Base-by-base conservation (phyloP, 768 basidiomycete genomes). In the Lactarius trivialis region DNA sequence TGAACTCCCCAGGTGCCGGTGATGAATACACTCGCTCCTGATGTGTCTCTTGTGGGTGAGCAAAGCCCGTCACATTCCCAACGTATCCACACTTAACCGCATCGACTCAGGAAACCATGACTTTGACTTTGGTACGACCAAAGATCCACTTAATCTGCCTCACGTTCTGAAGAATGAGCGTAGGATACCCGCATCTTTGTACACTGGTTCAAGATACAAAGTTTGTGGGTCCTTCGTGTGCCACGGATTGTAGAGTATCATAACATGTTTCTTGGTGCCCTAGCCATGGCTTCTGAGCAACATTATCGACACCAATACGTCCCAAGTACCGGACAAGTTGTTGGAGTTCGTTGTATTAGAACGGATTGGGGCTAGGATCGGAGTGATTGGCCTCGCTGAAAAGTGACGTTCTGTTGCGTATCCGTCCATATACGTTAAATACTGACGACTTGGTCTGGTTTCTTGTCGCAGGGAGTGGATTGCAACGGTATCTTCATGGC, bases 261-360 rank as follows among this genome's bases (percentile, higher is more conserved):
- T 55, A 17, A 65, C 37, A 36, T 24, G 34, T 49, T 34, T 54
- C 14, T 32, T 19, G 28, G 36, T 32, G 55, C 61, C 33, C 37
- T 56, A 91, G 89, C 92, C 93, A 21, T 95, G 93, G 93, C 74
- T 96, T 34, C 71, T 96, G 60, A 93, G 91, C 70, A 97, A 97
- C 70, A 89, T 96, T 69, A 74, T 90, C 56, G 88, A 93, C 69
- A 78, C 75, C 15, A 75, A 75, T 7, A 93, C 89, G 2, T 81
- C 79, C 7, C 71, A 73, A 17, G 79, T 84, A 45, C 93, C 93
- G 0, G 78, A 82, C 51, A 73, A 76, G 52, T 70, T 95, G 4
- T 73, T 80, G 30, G 81, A 85, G 63, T 92, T 81, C 70, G 71
- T 79, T 39, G 76, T 93, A 6, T 70, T 93, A 11, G 89, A 94